Base-by-base conservation (phyloP, 23 red algal species). In the Pyropia haitanensis region DNA sequence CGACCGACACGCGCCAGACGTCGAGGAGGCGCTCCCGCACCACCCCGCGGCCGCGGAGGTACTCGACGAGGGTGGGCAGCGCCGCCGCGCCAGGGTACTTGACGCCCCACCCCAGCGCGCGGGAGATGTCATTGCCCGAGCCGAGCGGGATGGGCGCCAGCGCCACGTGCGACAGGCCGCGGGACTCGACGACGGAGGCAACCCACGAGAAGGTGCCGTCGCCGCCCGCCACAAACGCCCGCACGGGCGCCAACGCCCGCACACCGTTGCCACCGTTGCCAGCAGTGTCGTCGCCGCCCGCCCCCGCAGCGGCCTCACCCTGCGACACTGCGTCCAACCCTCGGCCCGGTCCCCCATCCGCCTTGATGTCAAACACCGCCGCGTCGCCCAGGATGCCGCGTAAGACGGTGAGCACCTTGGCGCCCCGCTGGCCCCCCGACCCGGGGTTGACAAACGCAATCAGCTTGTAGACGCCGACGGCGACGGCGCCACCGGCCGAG, bases 121-220 rank as follows among this genome's bases (percentile, higher is more conserved):
- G 82, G 30, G 85, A 60, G 55, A 98, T 73, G 54, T 98, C 94
- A 56, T 98, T 98, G 5, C 94, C 94, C n/a, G 86, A 87, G 27
- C 94, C 94, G 18, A 98, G 50, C 33, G 94, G 86, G 46, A 98
- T 75, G 46, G 85, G 85, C 10, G 64, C 54, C 16, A 98, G 61
- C 25, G 62, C 65, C 48, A 73, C 77, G 55, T 79, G 39, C 9
- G 59, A 51, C 7, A 78, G 34, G 30, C 65, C 77, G n/a, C 50
- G n/a, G 34, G 86, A 75, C 31, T 80, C 73, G 18, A 88, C 68
- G 9, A 65, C 73, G 51, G 64, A 72, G 17, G 80, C 72, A 2
- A 90, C 90, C 76, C 90, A 85, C 2, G 63, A 82, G 33, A 90
- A 87, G n/a, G 94, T 90, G 14, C 94, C 94, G 67, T 98, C 94